phyloP scores from a whole-genome alignment of 805 yeast species.

The Cyberlindnera bimundalis region DNA sequence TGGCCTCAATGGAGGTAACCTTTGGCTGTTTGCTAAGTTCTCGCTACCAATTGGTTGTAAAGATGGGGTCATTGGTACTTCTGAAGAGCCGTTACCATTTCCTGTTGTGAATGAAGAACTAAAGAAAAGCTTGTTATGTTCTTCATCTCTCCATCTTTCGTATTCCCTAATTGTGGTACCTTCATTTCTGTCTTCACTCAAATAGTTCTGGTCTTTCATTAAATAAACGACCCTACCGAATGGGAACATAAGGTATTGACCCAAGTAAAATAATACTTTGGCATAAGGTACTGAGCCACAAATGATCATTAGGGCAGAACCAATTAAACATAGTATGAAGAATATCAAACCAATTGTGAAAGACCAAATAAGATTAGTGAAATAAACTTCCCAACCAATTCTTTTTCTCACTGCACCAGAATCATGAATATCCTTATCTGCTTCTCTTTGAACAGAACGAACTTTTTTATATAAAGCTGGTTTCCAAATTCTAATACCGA shows the following conservation, averaged over 20 bases:
- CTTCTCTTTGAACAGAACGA: conserved; percentile 86
- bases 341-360: conserved; percentile 66
- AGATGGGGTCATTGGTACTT: conserved; percentile 12
- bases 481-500: conserved; percentile 98
- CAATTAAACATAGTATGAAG: conserved; percentile 45
- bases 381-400: conserved; percentile 56
- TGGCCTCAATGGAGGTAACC: conserved; percentile 8
- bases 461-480: conserved; percentile 93
- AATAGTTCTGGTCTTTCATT: conserved; percentile 72
- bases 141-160: conserved; percentile 77
- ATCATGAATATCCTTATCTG: conserved; percentile 92
- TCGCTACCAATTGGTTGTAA: conserved; percentile 9
- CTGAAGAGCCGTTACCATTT: conserved; percentile 2
- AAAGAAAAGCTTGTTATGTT: conserved; percentile 77
- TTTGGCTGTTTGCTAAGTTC: conserved; percentile 7
- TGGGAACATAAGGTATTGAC: conserved; percentile 73
- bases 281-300: conserved; percentile 57
- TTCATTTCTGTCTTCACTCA: conserved; percentile 83
- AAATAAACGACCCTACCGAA: conserved; percentile 87
- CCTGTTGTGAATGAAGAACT: conserved; percentile 26
- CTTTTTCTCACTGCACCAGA: conserved; percentile 38
- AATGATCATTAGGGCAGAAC: conserved; percentile 43
- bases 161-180: conserved; percentile 85
- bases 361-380: conserved; percentile 75
- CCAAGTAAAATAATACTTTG: conserved; percentile 54